Percentiles rank a stretch among this genome's conserved stretches.
phyloP scores from a whole-genome alignment of 768 basidiomycete species.

The Pulveroboletus sp. region DNA sequence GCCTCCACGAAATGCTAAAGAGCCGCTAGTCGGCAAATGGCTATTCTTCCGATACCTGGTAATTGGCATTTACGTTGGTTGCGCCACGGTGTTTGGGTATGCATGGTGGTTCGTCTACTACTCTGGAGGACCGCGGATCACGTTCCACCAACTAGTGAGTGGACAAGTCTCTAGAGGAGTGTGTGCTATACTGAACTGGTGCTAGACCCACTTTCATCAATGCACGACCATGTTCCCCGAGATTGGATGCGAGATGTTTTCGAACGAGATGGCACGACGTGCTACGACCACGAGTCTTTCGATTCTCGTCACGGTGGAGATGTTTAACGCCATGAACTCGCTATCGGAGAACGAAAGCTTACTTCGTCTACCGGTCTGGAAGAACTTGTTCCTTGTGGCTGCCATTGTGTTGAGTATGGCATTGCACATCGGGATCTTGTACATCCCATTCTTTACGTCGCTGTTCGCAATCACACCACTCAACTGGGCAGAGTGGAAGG shows the following conservation, averaged over 20 bases:
- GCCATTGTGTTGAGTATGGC: slow-evolving; percentile 90
- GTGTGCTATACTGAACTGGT: slow-evolving; percentile 4
- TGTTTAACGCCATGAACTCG: slow-evolving; percentile 99
- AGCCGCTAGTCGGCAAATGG: slow-evolving; percentile 90
- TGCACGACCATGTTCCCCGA: slow-evolving; percentile 79
- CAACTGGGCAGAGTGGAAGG: slow-evolving; percentile 94
- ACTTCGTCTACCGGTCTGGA: slow-evolving; percentile 85
- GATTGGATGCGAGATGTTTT: slow-evolving; percentile 96
- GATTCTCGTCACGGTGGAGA: slow-evolving; percentile 92
- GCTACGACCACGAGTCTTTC: slow-evolving; percentile 97
- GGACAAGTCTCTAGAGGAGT: background rate
- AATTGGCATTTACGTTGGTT: slow-evolving; percentile 89
- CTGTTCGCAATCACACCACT: slow-evolving; percentile 91
- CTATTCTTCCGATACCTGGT: slow-evolving; percentile 95
- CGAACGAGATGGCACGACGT: slow-evolving; percentile 74
- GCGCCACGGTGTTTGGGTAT: slow-evolving; percentile 94
- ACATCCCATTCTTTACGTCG: slow-evolving; percentile 92
- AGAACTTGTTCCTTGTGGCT: slow-evolving; percentile 86
- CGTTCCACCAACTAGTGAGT: slow-evolving; percentile 87
- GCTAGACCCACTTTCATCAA: slow-evolving; percentile 92
- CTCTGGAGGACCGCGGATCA: slow-evolving; percentile 84
- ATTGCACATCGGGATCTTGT: slow-evolving; percentile 91
- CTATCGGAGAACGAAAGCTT: slow-evolving; percentile 96
- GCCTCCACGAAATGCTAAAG: slow-evolving; percentile 84
- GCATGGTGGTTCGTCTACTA: slow-evolving; percentile 99